Evolutionary conservation across 202 grass and related monocot species (phyloP).

Genomic region (Panicum virgatum): DNA sequence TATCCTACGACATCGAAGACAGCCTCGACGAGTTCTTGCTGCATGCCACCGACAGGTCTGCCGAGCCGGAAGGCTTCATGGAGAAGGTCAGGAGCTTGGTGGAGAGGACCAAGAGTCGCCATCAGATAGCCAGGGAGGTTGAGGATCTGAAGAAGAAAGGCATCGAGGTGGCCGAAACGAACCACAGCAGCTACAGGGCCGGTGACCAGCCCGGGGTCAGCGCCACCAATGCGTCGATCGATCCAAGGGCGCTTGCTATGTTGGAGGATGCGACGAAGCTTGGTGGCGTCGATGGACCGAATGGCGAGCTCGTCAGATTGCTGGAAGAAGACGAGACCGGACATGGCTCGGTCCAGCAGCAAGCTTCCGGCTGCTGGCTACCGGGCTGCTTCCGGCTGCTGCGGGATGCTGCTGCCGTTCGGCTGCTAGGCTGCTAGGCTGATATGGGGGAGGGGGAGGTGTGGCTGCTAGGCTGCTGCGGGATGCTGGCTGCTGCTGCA

Average conservation of each 20-base stretch:
- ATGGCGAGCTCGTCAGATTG: not conserved
- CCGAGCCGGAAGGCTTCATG: not conserved
- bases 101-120: not conserved
- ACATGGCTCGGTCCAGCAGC: not conserved
- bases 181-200: not conserved
- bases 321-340: not conserved
- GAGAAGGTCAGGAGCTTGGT: not conserved
- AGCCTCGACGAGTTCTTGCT: not conserved
- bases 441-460: no score
- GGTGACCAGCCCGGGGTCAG: not conserved
- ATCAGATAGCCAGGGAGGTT: not conserved
- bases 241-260: not conserved
- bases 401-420: no score
- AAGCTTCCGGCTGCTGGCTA: no score
- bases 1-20: not conserved
- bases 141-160: not conserved
- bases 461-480: no score
- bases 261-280: not conserved
- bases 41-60: not conserved
- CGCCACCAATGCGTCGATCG: not conserved
- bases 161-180: not conserved
- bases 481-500: no score
- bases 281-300: not conserved
- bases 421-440: no score
- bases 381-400: no score